Evolutionary conservation across 2,329 filamentous ascomycete genomes (phyloP).

Genomic region (Didymella glomerata): DNA sequence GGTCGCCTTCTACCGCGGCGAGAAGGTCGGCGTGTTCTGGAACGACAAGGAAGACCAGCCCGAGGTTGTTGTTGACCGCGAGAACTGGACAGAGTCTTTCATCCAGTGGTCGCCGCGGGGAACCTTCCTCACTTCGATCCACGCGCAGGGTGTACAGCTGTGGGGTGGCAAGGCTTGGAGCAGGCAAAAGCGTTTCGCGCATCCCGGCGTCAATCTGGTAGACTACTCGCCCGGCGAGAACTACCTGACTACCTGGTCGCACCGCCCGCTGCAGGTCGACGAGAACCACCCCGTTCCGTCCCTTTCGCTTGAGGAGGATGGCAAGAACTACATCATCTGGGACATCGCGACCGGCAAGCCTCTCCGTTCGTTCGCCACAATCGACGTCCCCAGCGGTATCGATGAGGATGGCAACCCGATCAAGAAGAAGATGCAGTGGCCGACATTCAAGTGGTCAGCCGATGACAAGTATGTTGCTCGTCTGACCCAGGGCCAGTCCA

Average conservation of each 20-base stretch:
- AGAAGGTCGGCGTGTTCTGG: constrained; percentile 95
- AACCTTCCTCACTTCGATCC: constrained; percentile 92
- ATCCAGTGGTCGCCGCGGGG: constrained; percentile 97
- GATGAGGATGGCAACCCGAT: constrained; percentile 70
- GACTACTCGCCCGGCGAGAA: constrained; percentile 94
- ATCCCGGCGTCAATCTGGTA: constrained; percentile 93
- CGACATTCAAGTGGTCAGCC: constrained; percentile 98
- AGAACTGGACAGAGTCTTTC: constrained; percentile 98
- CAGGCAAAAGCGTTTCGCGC: constrained; percentile 89
- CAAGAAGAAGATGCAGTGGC: constrained; percentile 97
- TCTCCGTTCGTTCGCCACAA: constrained; percentile 89
- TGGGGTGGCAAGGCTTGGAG: constrained; percentile 94
- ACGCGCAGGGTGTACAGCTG: constrained; percentile 94
- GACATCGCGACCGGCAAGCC: constrained; percentile 90
- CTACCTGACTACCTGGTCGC: constrained; percentile 96
- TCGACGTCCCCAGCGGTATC: constrained; percentile 75
- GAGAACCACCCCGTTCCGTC: constrained; percentile 87
- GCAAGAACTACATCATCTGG: constrained; percentile 99
- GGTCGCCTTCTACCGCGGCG: constrained; percentile 91
- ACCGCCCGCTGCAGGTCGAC: constrained; percentile 88
- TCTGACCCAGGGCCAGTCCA: constrained; percentile 85
- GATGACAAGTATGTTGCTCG: constrained; percentile 97
- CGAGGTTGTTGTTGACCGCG: constrained; percentile 87
- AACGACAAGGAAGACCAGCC: constrained; percentile 94
- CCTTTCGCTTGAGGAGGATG: constrained; percentile 81